phyloP scores from a whole-genome alignment of 2,329 filamentous ascomycete species.

The Pseudofabraea citricarpa region DNA sequence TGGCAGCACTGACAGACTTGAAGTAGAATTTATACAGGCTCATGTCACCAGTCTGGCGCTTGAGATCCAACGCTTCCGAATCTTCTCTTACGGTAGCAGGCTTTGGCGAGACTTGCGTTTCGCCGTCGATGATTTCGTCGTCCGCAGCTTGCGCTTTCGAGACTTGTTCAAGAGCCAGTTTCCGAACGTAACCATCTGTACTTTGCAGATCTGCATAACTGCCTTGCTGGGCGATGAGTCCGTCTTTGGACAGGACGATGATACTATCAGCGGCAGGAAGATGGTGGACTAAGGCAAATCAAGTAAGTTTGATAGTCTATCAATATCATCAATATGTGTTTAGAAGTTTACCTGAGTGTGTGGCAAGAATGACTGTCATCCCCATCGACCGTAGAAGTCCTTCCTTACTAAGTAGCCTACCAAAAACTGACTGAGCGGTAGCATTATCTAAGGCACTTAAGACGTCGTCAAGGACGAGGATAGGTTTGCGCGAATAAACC shows the following conservation, averaged over 20 bases:
- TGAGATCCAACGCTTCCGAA: too few species aligned
- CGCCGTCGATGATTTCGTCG: too few species aligned
- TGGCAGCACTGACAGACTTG: too few species aligned
- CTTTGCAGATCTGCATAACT: background rate
- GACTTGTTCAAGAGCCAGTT: too few species aligned
- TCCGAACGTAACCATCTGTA: background rate
- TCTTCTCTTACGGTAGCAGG: too few species aligned
- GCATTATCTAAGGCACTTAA: constrained; percentile 18
- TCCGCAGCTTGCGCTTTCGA: too few species aligned
- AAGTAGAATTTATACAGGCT: too few species aligned
- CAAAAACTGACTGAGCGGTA: constrained; percentile 14
- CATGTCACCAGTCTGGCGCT: too few species aligned
- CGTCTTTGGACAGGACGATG: background rate
- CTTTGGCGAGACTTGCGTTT: too few species aligned
- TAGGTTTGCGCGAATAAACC: constrained; percentile 9
- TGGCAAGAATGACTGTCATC: constrained; percentile 30
- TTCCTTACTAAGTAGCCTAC: constrained; percentile 10
- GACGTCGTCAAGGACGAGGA: constrained; percentile 20
- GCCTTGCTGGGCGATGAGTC: constrained; percentile 4
- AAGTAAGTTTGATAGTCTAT: too few species aligned
- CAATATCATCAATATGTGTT: too few species aligned
- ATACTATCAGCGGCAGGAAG: background rate
- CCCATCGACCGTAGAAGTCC: constrained; percentile 16
- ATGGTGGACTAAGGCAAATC: background rate
- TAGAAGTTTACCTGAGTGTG: background rate